Evolutionary conservation across 768 basidiomycete genomes (phyloP).

Genomic region (Rhodotorula kratochvilovae): DNA sequence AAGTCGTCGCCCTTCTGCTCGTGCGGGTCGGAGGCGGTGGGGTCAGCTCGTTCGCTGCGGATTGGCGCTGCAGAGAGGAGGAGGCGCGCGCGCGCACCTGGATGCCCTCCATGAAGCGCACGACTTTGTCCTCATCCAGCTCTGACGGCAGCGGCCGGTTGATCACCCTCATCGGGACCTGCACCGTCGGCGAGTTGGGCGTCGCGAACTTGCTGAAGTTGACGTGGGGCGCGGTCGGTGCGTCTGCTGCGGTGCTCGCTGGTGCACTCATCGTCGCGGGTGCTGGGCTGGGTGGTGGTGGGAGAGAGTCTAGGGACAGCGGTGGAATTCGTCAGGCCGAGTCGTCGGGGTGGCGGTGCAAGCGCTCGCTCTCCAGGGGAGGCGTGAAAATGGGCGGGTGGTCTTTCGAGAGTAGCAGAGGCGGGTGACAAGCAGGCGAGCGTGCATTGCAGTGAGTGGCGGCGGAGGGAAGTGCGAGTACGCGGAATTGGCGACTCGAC

Average conservation of each 20-base stretch:
- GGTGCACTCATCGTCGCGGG: not conserved
- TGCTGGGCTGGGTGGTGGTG: not conserved
- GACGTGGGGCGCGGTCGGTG: slow-evolving; percentile 5
- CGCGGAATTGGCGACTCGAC: too few relatives aligned
- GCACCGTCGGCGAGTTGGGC: slow-evolving; percentile 8
- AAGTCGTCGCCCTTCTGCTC: slow-evolving; percentile 47
- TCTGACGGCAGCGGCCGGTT: slow-evolving; percentile 46
- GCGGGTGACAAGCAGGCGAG: too few relatives aligned
- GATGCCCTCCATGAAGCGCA: slow-evolving; percentile 48
- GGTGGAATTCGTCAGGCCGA: not conserved
- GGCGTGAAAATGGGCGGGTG: too few relatives aligned
- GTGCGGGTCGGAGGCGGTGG: not conserved
- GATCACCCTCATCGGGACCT: slow-evolving; percentile 47
- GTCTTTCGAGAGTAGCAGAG: too few relatives aligned
- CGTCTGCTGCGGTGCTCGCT: not conserved
- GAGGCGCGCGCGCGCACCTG: slow-evolving; percentile 38
- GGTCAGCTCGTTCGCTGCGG: not conserved
- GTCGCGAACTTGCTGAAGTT: slow-evolving; percentile 27
- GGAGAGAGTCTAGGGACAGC: too few relatives aligned
- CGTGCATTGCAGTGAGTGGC: too few relatives aligned
- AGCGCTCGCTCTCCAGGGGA: too few relatives aligned
- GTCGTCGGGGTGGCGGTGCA: not conserved
- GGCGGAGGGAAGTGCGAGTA: too few relatives aligned
- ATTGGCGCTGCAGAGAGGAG: not conserved
- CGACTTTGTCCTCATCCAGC: slow-evolving; percentile 47